Evolutionary conservation across 73 alveolate genomes (phyloP), one percentile per base, ranked within the genome.

Genomic region (Paramecium primaurelia): DNA sequence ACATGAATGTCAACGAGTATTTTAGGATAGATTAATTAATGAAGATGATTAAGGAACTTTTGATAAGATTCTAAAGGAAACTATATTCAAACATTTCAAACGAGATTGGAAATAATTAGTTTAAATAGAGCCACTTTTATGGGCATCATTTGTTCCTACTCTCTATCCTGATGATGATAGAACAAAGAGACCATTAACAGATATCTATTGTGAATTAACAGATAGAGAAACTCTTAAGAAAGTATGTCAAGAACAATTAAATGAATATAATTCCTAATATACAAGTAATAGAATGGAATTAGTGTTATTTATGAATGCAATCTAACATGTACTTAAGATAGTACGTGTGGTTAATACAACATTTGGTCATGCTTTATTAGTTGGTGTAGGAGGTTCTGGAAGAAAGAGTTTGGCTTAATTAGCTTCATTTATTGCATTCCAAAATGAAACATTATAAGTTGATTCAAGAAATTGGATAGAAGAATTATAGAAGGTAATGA

Each of bases 321-420:
- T 99, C 40, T 99, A 99, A 95, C 99, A 98, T 93, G 96, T 98
- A 40, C 96, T 97, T 51, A 96, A 98, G 94, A 97, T 98, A 58
- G 98, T 96, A 49, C 97, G 99, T 71, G 98, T 99, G 54, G 95
- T 99, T 91, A 96, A 98, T 42, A 98, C 99, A 10, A 98, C 99
- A 73, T 95, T 95, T 86, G 99, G 99, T 44, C 98, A 99, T 87
- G 99, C 99, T 34, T 96, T 99, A 32, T 96, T 99, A 64, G 99
- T 99, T 20, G 99, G 99, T 30, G 99, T 99, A 20, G 99, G 99
- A 20, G 99, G 99, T 25, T 96, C 99, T 49, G 99, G 99, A 44
- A 96, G 99, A 86, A 98, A 98, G 94, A 96, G 99, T 54, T 93
- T 99, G 32, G 98, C 99, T 16, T 93, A 97, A 32, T 95, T 99